These are phyloP conservation scores for Aspergillus fructus DNA, from an alignment of 2,329 filamentous ascomycete genomes.

Conservation along the genomic window DNA sequence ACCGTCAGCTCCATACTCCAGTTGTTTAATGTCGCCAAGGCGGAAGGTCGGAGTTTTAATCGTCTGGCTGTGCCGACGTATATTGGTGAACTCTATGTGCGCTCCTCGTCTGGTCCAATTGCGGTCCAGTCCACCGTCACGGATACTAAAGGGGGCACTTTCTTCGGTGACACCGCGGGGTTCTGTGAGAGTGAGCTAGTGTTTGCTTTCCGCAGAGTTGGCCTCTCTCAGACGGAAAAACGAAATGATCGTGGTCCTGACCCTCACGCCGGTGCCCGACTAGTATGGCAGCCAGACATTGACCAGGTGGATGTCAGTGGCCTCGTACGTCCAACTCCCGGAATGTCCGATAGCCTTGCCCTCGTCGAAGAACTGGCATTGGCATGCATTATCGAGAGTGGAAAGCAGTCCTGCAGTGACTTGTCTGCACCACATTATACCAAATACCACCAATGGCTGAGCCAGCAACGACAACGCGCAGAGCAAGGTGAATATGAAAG, in stretches of 20 bases:
- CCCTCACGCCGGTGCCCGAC: constrained; percentile 1
- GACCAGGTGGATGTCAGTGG: not conserved
- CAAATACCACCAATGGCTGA: not conserved
- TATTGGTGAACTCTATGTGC: constrained; percentile 19
- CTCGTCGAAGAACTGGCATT: constrained; percentile 1
- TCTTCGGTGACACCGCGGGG: not conserved
- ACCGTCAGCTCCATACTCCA: constrained; percentile 23
- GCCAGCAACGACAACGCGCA: not conserved
- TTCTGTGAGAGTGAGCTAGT: not conserved
- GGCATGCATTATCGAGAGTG: not conserved
- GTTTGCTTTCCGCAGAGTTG: not conserved
- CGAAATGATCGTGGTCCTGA: not conserved
- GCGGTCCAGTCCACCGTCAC: not conserved
- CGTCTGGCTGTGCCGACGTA: constrained; percentile 20
- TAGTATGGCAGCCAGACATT: constrained; percentile 3
- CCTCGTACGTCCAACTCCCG: not conserved
- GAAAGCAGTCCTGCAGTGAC: not conserved
- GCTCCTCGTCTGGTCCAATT: constrained; percentile 1
- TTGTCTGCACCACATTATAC: not conserved
- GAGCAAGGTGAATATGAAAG: not conserved
- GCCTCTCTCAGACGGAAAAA: not conserved
- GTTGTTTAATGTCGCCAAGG: constrained; percentile 21
- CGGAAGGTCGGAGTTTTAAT: constrained; percentile 15
- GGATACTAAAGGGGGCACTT: not conserved
- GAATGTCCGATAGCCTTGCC: not conserved